Evolutionary conservation across 2,329 filamentous ascomycete species (phyloP), one percentile per base, ranked within the genome.

Genomic region (Helicocarpus griseus): DNA sequence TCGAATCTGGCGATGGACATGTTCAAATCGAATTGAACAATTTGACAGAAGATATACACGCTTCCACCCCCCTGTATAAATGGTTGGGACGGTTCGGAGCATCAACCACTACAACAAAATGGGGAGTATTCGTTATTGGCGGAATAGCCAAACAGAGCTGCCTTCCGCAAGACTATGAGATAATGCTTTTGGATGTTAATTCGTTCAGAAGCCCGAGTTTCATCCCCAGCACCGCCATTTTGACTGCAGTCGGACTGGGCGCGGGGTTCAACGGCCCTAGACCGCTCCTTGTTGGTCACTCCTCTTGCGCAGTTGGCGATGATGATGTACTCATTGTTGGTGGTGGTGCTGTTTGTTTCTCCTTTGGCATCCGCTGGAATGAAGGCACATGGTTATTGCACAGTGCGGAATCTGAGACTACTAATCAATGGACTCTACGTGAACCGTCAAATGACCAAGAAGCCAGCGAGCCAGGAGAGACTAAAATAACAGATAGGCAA

Each of bases 291-390:
- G 74, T 89, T 48, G 89, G 90, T 2, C 78, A 82, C 51, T 82
- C 82, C 4, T 72, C 77, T 6, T 67, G 78, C 13, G 63, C 70
- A 26, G 68, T 77, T 0, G 69, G 70, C 26, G 60, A 71, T 39
- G 69, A 74, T 28, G 68, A 77, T 17, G 60, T 89, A 2, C 61
- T 87, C 8, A 70, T 94, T 6, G 67, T 86, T 45, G 89, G 89
- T 1, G 90, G 90, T 14, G 90, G 89, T 35, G 88, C 86, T 14
- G 87, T 89, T 0, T 95, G 89, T 65, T 95, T 95, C 71, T 89
- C 87, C 0, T 95, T 95, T 77, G 89, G 89, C 1, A 87, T 86
- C 5, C 89, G 81, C 61, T 94, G 87, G 87, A 90, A 89, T 48
- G 74, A 76, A 29, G 80, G 80, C 1, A 72, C 76, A 11, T 84